These are phyloP conservation scores for Phytophthora podocarpi DNA, from an alignment of 352 stramenopile genomes.

Conservation along the genomic window DNA sequence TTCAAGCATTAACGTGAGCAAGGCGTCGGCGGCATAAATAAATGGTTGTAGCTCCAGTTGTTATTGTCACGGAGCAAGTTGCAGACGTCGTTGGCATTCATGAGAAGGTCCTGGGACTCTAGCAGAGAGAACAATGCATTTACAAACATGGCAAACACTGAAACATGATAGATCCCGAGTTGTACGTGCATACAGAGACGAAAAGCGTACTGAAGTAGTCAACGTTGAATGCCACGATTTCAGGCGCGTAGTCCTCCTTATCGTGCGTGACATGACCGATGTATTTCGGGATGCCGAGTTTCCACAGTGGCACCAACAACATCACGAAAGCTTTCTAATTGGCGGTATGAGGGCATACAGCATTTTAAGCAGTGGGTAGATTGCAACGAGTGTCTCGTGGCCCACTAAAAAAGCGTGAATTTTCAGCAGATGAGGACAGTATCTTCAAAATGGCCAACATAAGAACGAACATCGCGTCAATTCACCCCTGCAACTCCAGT, in stretches of 20 bases:
- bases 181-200: slow-evolving; percentile 23
- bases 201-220: slow-evolving; percentile 24
- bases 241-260: slow-evolving; percentile 7
- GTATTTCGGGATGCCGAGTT: slow-evolving; percentile 5
- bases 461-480: neutral
- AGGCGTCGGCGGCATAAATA: too few species aligned
- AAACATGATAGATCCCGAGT: slow-evolving; percentile 1
- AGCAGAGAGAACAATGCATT: neutral
- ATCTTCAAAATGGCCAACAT: neutral
- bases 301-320: slow-evolving; percentile 9
- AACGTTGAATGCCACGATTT: slow-evolving; percentile 9
- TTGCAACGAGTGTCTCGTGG: neutral
- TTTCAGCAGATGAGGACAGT: neutral
- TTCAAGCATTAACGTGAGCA: too few species aligned
- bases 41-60: too few species aligned
- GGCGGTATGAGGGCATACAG: neutral
- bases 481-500: too few species aligned
- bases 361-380: slow-evolving; percentile 5
- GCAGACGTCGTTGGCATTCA: neutral
- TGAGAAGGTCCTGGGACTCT: slow-evolving; percentile 10
- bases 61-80: neutral
- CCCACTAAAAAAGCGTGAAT: neutral
- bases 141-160: neutral
- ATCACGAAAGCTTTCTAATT: slow-evolving; percentile 7
- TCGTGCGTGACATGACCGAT: neutral